These are phyloP conservation scores for Quercus parvula DNA, from an alignment of 306 rosid genomes.

Conservation along the genomic window DNA sequence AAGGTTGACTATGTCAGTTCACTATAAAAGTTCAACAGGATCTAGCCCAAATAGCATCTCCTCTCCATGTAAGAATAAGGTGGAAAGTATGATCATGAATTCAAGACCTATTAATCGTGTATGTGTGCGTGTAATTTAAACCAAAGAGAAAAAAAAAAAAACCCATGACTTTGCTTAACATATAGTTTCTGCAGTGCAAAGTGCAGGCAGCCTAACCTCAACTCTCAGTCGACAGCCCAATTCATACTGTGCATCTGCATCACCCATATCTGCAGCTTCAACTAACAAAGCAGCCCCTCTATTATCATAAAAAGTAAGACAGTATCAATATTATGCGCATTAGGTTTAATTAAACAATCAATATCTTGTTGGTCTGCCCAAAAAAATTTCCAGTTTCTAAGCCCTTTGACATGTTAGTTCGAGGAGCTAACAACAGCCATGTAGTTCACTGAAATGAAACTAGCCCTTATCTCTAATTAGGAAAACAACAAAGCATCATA, in stretches of 20 bases:
- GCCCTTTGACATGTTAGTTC: not conserved
- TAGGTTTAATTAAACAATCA: too few species aligned
- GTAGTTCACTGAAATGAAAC: not conserved
- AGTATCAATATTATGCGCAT: not conserved
- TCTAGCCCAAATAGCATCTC: not conserved
- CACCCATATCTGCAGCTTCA: slow-evolving; percentile 96
- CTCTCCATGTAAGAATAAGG: too few species aligned
- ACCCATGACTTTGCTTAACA: not conserved
- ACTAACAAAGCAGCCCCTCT: slow-evolving; percentile 88
- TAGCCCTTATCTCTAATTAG: not conserved
- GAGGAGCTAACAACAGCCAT: not conserved
- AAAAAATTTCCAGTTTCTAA: not conserved
- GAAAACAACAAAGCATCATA: not conserved
- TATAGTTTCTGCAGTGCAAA: not conserved
- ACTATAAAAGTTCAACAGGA: not conserved
- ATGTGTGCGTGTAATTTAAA: too few species aligned
- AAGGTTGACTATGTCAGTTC: not conserved
- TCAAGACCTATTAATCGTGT: too few species aligned
- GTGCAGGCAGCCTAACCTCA: slow-evolving; percentile 50
- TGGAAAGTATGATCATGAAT: too few species aligned
- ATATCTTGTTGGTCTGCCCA: too few species aligned
- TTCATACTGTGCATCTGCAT: slow-evolving; percentile 85
- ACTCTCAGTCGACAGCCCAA: slow-evolving; percentile 80
- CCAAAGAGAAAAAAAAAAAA: not conserved
- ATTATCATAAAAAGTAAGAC: slow-evolving; percentile 14